Base-by-base conservation (phyloP, 1,284 basidiomycete genomes). In the Golubevia pallescens region DNA sequence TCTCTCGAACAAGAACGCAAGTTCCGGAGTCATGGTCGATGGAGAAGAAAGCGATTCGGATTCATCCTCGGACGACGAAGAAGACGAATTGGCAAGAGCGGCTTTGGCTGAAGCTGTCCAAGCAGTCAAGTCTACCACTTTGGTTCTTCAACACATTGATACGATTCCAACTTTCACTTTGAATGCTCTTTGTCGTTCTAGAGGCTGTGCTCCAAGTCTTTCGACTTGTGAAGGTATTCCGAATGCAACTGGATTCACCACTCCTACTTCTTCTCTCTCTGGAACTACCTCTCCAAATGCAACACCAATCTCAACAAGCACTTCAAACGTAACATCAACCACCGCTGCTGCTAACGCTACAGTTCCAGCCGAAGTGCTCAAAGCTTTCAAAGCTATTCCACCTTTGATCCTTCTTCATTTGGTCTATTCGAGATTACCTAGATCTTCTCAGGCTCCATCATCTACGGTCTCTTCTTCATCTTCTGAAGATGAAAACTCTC, bases 91-190 rank as follows among this genome's bases (percentile, higher is more conserved):
- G 8, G 81, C 81, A 0, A 70, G 70, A 20, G 78, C 76, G 6
- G 81, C 81, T 19, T 71, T 84, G 3, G 73, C 69, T 21, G 81
- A 84, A 63, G 81, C 81, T 2, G 68, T 83, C 60, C 72, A 75
- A n/a, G 81, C 80, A 4, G 63, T 83, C 34, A 74, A 70, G 52
- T 73, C 71, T 67, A 80, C 77, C 52, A 68, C 75, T 60, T 68
- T 74, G 19, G 78, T 80, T 55, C 66, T 80, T 1, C 74, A 78
- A 38, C 68, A 74, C 19, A 63, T 83, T 34, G 74, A 81, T 20
- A 70, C 68, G 19, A 73, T 10, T 56, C 20, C 20, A 21, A 32
- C 20, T 13, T 21, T 10, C 13, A 10, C 24, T 28, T 10, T 56
- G 6, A 38, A 38, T 10, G 34, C 34, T 38, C 34, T 38, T 5